Evolutionary conservation across 2,329 filamentous ascomycete species (phyloP).

Genomic region (Stemphylium lycopersici): DNA sequence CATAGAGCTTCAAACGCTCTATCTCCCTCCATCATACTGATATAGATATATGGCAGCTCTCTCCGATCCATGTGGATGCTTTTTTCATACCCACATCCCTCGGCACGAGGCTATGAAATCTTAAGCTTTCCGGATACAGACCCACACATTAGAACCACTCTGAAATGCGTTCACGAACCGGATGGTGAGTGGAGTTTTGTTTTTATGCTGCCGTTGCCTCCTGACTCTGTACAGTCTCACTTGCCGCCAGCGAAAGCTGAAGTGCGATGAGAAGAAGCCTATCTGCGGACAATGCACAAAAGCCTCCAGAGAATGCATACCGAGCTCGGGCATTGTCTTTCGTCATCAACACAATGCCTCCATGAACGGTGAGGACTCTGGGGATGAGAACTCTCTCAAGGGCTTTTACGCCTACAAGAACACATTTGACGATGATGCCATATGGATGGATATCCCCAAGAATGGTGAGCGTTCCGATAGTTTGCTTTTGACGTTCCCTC

Average conservation of each 20-base stretch:
- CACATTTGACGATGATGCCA: conserved; percentile 64
- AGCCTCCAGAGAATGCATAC: conserved; percentile 65
- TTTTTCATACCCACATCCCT: conserved; percentile 31
- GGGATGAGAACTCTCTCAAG: conserved; percentile 57
- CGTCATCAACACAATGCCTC: conserved; percentile 73
- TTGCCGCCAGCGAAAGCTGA: conserved; percentile 67
- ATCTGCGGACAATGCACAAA: conserved; percentile 66
- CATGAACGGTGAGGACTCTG: conserved; percentile 62
- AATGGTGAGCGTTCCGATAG: conserved; percentile 52
- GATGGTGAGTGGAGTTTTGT: conserved; percentile 40
- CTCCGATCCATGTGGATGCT: conserved; percentile 32
- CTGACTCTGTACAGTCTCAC: conserved; percentile 48
- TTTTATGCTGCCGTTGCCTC: conserved; percentile 1
- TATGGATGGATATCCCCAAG: conserved; percentile 68
- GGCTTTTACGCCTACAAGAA: conserved; percentile 71
- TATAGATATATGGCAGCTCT: conserved; percentile 40
- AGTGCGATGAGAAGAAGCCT: conserved; percentile 69
- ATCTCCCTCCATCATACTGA: conserved; percentile 31
- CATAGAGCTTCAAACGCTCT: conserved; percentile 28
- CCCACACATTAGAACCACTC: conserved; percentile 20
- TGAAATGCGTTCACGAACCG: conserved; percentile 49
- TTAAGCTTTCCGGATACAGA: conserved; percentile 17
- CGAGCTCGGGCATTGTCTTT: conserved; percentile 68
- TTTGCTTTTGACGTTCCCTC: neutral
- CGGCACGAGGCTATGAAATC: conserved; percentile 23